Conservation (phyloP, 495 filamentous ascomycete genomes). For the Aspergillus asperescens region DNA sequence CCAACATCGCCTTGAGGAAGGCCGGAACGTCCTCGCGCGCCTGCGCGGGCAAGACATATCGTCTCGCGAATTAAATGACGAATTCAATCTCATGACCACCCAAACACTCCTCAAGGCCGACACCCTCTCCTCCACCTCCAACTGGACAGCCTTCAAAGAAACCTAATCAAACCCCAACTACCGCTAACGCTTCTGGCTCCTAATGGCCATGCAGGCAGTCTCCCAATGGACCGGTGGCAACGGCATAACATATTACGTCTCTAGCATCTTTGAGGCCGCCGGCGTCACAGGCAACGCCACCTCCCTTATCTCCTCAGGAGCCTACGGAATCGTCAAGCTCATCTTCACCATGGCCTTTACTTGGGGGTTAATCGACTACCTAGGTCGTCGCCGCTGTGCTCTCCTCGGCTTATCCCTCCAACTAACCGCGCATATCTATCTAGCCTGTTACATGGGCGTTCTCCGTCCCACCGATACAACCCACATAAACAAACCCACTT, state of each 20-base stretch:
- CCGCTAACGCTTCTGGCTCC: slow-evolving; percentile 43
- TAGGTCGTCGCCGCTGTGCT: slow-evolving; percentile 39
- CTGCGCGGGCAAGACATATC: slow-evolving; percentile 30
- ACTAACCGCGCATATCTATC: slow-evolving; percentile 40
- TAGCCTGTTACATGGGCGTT: slow-evolving; percentile 37
- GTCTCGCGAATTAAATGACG: slow-evolving; percentile 28
- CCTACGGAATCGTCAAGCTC: slow-evolving; percentile 42
- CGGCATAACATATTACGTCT: slow-evolving; percentile 45
- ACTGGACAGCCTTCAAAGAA: slow-evolving; percentile 41
- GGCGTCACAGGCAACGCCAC: slow-evolving; percentile 26
- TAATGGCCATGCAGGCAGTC: slow-evolving; percentile 42
- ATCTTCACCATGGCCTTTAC: slow-evolving; percentile 46
- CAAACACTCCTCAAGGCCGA: slow-evolving; percentile 28
- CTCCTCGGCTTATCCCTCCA: slow-evolving; percentile 36
- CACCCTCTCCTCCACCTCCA: slow-evolving; percentile 24
- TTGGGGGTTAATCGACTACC: slow-evolving; percentile 40
- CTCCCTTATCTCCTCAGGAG: slow-evolving; percentile 40
- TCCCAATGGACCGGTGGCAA: slow-evolving; percentile 46
- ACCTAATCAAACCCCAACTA: slow-evolving; percentile 38
- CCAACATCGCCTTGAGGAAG: slow-evolving; percentile 31
- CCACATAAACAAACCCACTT: slow-evolving; percentile 30
- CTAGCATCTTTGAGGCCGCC: slow-evolving; percentile 40
- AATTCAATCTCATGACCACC: slow-evolving; percentile 35
- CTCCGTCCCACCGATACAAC: slow-evolving; percentile 24
- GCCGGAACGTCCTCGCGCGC: slow-evolving; percentile 33